These are phyloP conservation scores for Fraxinus paxiana DNA, from an alignment of 305 asterid species.

Conservation along the genomic window DNA sequence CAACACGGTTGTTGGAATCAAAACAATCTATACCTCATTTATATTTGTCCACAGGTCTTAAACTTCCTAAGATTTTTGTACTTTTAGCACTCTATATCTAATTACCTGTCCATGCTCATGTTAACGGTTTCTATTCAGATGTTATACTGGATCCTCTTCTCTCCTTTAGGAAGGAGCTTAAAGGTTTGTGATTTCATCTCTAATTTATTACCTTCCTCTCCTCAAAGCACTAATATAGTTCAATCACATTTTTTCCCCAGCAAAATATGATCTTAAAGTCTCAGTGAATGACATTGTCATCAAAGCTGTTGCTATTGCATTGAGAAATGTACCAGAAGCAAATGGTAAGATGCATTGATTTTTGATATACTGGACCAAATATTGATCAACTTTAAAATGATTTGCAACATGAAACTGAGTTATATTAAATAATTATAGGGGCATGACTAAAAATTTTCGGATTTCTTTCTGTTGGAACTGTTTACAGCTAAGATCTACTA, in stretches of 20 bases:
- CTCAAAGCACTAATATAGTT: constrained; percentile 22
- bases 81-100: constrained; percentile 20
- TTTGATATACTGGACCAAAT: constrained; percentile 17
- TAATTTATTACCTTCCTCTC: constrained; percentile 14
- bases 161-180: constrained; percentile 86
- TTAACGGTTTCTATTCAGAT: constrained; percentile 49
- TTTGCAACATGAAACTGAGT: not conserved
- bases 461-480: not conserved
- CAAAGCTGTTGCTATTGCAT: constrained; percentile 82
- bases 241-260: constrained; percentile 43
- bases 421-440: not conserved
- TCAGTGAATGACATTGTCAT: constrained; percentile 96
- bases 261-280: constrained; percentile 77
- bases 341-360: constrained; percentile 56
- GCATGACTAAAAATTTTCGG: not conserved
- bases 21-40: constrained; percentile 88
- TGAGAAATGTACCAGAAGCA: constrained; percentile 88
- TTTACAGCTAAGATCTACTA: not conserved
- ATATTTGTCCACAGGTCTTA: constrained; percentile 80
- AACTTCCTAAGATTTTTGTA: constrained; percentile 18
- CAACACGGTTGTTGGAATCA: constrained; percentile 87
- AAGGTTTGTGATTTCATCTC: constrained; percentile 47
- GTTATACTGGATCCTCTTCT: constrained; percentile 90
- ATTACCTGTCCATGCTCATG: constrained; percentile 25
- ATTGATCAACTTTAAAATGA: constrained; percentile 7